Evolutionary conservation across 1,284 basidiomycete species (phyloP), one percentile per base, ranked within the genome.

Genomic region (Thelephora terrestris): DNA sequence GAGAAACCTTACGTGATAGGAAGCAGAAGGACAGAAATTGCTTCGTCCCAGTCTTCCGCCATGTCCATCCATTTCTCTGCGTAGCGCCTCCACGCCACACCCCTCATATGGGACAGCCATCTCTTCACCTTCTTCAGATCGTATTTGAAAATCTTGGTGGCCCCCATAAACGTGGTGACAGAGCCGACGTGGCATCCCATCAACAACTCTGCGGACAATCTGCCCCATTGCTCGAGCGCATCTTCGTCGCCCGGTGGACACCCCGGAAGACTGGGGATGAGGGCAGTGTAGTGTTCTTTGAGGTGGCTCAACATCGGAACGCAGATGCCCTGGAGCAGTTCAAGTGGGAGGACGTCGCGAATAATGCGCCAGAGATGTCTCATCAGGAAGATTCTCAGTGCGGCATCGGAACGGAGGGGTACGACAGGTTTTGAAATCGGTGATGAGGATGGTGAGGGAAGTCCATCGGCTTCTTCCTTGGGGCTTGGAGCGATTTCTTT

Each of bases 1-100:
- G 7, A 20, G n/a, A 40, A 53, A 7, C 69, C 75, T 60, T 58
- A 80, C 75, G 67, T 63, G 57, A 86, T 86, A 4, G 85, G 85
- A 45, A 77, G 67, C 25, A 69, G 69, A 42, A 87, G 71, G 10
- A 85, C 64, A 17, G 73, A 58, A n/a, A 74, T 62, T 10, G 71
- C 72, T 14, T 71, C 70, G 51, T 80, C 77, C 77, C 76, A 85
- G 16, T 61, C 63, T 2, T 57, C 53, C 6, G 56, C 56, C 47
- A 72, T 65, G 5, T 62, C 63, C 45, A 58, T 63, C 81, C 82
- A 85, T 17, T 67, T 67, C 48, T 75, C 66, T 20, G 71, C 64
- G 56, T 79, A 78, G 32, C 63, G 64, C 21, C 66, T 61, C 83
- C 83, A 86, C 12, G 81, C 71, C 1, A 66, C 50, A 25, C 66